Base-by-base conservation (phyloP, 2,329 filamentous ascomycete genomes). In the Aureobasidium sp. region DNA sequence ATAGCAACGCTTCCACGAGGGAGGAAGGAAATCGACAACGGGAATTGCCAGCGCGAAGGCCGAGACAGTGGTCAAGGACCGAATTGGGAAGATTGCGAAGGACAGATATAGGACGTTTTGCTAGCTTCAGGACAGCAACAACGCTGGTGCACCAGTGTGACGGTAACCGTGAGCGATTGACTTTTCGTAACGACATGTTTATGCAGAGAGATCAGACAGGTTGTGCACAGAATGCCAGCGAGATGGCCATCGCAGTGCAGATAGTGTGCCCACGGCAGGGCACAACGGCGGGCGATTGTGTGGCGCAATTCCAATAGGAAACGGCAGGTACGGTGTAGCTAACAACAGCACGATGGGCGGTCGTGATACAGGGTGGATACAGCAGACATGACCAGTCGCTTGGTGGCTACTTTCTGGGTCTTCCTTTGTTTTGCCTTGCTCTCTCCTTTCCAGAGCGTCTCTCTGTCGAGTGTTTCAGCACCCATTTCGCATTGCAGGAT, bases 1-100 rank as follows among this genome's bases (percentile, higher is more conserved):
- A 41, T 60, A 37, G 22, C 45, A 60, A 60, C 57, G 57, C 14
- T 34, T 51, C 57, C 57, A 60, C 57, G 56, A 59, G 56, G 56
- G 31, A 37, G 36, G 36, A 44, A 34, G 15, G 27, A 17, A n/a
- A 49, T 60, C 45, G 57, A 2, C 45, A 60, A 51, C 57, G 57
- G 45, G 22, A 49, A 51, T 59, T 47, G 45, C 22, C 57, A 60
- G 5, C 42, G n/a, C 22, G 0, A 25, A n/a, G 55, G 57, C 45
- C 57, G 57, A 60, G 57, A 60, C 45, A 49, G 39, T 17, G 12
- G 29, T n/a, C 14, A 7, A 25, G 14, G 17, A 17, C 57, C 57
- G 34, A 15, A 60, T 41, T 49, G 20, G 57, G 57, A 60, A 49
- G 22, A 37, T 27, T 48, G 57, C 25, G 7, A 31, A 22, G 45